A percentile compares a stretch with the other conserved stretches of the same genome.
Conservation (phyloP, 805 yeast species). For the Yarrowia porcina region DNA sequence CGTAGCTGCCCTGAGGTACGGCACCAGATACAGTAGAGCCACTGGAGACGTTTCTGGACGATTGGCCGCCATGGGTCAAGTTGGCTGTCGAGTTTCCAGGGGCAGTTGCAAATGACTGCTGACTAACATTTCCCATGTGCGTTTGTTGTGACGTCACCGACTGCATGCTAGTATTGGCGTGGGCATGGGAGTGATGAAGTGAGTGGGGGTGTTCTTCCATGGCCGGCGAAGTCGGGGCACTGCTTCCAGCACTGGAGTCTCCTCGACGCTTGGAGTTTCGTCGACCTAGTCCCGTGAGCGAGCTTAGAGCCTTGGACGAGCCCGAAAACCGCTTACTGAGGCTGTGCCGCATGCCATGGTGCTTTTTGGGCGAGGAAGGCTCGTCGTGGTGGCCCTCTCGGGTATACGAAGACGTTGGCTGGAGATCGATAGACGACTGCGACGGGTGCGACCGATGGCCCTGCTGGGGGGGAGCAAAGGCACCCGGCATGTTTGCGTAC, state of each 20-base stretch:
- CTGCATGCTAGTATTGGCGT: conserved; percentile 17
- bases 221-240: conserved; percentile 6
- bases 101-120: conserved; percentile 10
- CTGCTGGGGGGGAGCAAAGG: background rate
- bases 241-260: conserved; percentile 1
- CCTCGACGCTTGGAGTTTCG: conserved; percentile 24
- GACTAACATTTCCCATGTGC: background rate
- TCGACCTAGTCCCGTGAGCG: conserved; percentile 3
- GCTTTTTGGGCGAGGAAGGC: conserved; percentile 17
- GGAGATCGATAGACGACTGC: conserved; percentile 7
- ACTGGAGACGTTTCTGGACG: background rate
- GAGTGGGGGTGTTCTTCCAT: conserved; percentile 11
- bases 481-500: conserved; percentile 22
- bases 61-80: background rate
- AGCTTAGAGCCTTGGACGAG: conserved; percentile 21
- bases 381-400: conserved; percentile 9
- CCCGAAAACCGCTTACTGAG: conserved; percentile 19
- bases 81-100: background rate
- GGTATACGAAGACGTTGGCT: conserved; percentile 7
- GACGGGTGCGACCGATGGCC: conserved; percentile 11
- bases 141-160: conserved; percentile 17
- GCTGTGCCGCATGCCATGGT: conserved; percentile 18
- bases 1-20: conserved; percentile 4
- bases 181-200: background rate
- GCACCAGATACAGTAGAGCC: background rate